Evolutionary conservation across 805 yeast genomes (phyloP).

Genomic region (Ogataea ramenticola): DNA sequence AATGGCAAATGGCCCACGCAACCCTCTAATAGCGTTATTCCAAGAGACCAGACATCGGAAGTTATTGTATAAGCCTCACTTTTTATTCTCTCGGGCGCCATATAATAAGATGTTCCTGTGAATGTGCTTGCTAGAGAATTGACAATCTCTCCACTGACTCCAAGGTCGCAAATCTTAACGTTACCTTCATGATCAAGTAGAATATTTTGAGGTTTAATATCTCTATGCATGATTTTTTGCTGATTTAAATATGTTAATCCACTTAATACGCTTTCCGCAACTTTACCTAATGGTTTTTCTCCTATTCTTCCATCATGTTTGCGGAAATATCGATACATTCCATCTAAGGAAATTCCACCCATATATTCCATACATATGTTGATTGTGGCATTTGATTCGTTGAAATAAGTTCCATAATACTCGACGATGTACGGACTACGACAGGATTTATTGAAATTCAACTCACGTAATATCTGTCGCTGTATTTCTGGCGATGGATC

Average conservation of each 20-base stretch:
- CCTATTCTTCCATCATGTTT: slow-evolving; percentile 79
- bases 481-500: slow-evolving; percentile 83
- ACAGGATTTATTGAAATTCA: slow-evolving; percentile 81
- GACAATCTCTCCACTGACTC: slow-evolving; percentile 95
- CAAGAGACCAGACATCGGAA: slow-evolving; percentile 95
- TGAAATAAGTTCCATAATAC: slow-evolving; percentile 87
- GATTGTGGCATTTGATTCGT: slow-evolving; percentile 69
- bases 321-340: slow-evolving; percentile 75
- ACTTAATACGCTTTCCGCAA: slow-evolving; percentile 76
- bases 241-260: slow-evolving; percentile 87
- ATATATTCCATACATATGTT: slow-evolving; percentile 96
- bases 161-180: slow-evolving; percentile 93
- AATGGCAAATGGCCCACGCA: slow-evolving; percentile 91
- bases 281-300: slow-evolving; percentile 85
- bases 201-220: slow-evolving; percentile 93
- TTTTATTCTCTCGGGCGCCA: slow-evolving; percentile 97
- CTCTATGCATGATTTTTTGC: slow-evolving; percentile 86
- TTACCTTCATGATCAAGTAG: slow-evolving; percentile 68
- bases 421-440: slow-evolving; percentile 78
- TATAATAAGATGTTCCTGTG: slow-evolving; percentile 94
- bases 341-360: slow-evolving; percentile 89
- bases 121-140: slow-evolving; percentile 93
- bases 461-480: slow-evolving; percentile 83
- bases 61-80: slow-evolving; percentile 95
- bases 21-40: slow-evolving; percentile 85